Percentiles rank a stretch among this genome's conserved stretches.
Conservation (phyloP, 306 rosid species). For the Crotalaria pallida region DNA sequence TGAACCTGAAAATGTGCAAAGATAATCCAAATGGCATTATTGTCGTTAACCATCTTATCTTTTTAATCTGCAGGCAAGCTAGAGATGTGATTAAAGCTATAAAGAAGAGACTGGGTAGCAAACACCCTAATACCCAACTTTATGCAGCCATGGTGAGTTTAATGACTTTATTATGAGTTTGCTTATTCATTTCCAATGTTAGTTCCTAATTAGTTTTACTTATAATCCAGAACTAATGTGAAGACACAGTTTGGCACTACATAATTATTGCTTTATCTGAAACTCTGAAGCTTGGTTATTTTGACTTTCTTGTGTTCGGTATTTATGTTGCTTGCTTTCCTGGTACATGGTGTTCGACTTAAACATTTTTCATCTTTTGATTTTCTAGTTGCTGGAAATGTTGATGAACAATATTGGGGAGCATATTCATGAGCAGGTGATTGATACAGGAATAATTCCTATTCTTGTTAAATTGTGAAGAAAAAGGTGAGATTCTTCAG, state of each 20-base stretch:
- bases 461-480: conserved; percentile 84
- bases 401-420: conserved; percentile 95
- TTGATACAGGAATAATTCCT: conserved; percentile 73
- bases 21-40: too few relatives aligned
- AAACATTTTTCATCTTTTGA: too few relatives aligned
- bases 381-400: conserved; percentile 96
- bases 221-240: background rate
- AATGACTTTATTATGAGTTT: background rate
- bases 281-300: conserved; percentile 13
- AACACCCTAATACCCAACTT: too few relatives aligned
- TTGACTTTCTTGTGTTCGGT: conserved; percentile 7
- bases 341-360: too few relatives aligned
- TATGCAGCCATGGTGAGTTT: conserved; percentile 74
- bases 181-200: background rate
- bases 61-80: too few relatives aligned
- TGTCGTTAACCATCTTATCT: too few relatives aligned
- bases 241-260: background rate
- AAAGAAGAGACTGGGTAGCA: too few relatives aligned
- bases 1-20: conserved; percentile 8
- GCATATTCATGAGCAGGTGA: conserved; percentile 75
- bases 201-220: background rate
- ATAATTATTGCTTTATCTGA: background rate
- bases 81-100: too few relatives aligned
- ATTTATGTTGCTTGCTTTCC: too few relatives aligned
- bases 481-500: conserved; percentile 64